Evolutionary conservation across 179 eudicot species (phyloP), one percentile per base, ranked within the genome.

Genomic region (Silene vulgaris): DNA sequence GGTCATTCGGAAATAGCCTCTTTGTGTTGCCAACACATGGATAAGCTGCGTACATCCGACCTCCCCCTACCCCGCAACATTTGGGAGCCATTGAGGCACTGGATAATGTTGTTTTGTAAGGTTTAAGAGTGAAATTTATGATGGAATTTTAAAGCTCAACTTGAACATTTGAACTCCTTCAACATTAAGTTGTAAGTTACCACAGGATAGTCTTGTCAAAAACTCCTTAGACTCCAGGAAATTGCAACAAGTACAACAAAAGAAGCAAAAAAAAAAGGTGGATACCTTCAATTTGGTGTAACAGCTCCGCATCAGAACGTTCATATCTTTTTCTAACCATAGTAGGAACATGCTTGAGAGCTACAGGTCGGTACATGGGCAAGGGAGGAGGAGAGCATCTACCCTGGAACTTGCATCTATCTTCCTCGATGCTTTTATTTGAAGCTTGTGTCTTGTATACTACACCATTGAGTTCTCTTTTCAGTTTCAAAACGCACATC

Each of bases 291-390:
- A 4, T 13, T 23, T 71, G 61, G 21, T 59, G 29, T 16, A 56
- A 32, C 3, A 32, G 57, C 11, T 30, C 2, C 60, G 6, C 28
- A 72, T 72, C 75, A 76, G 60, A 32, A 3, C 52, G 57, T 5
- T 76, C 79, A 11, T 76, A 76, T 69, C 69, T 71, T 37, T 74
- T 60, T 43, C 76, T 72, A 0, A 71, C 75, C 65, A 72, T 63
- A 63, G 80, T 77, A 0, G 80, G 80, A 23, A 77, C 80, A 52
- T 77, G 76, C 40, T 77, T 77, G 3, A 77, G 76, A n/a, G 9
- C 56, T 20, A 63, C 75, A 63, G 32, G 75, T 13, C 52, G 48
- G 40, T 77, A 72, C 66, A 72, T 72, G 3, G 80, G 80, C 72
- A 77, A 64, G 6, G 80, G 80, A 12, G 66, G 65, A 29, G 71